Base-by-base conservation (phyloP, 768 basidiomycete genomes). In the Piloderma croceum region DNA sequence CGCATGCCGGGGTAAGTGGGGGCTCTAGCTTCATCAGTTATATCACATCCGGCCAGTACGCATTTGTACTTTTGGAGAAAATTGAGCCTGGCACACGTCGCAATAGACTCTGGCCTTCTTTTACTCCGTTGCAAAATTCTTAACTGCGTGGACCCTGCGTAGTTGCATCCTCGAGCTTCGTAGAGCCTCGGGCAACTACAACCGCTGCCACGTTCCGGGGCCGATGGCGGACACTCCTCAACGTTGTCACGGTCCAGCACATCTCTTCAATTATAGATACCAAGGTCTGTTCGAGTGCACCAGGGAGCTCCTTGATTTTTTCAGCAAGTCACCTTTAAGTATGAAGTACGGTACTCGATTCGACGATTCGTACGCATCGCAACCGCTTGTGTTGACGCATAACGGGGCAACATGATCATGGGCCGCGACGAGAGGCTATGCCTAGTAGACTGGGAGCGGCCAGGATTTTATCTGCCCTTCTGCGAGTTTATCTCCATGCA, bases 311-410 rank as follows among this genome's bases (percentile, higher is more conserved):
- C 24, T 39, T 21, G 34, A 10, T 2, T 53, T 46, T 11, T 53
- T 49, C 46, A 38, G 46, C 18, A 17, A 46, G 24, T 38, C 44
- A 17, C n/a, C 36, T 23, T 10, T 17, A 27, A n/a, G 12, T 44
- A 21, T n/a, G n/a, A n/a, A n/a, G n/a, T n/a, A 39, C 38, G 5
- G 36, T 21, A 21, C 3, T 19, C 12, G 7, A 15, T 23, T 5
- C 37, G 5, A 24, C 36, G 23, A 19, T 38, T 29, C 41, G 44
- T 7, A 18, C 6, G 39, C 50, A 36, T 51, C 49, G 3, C 27
- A 21, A 31, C 58, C 54, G 36, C 47, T 54, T 2, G 56, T 59
- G 21, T 48, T 36, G 34, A 44, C 40, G n/a, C n/a, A n/a, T n/a
- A n/a, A n/a, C n/a, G n/a, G 7, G 42, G 43, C 5, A 51, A 53